phyloP scores from a whole-genome alignment of 2,329 filamentous ascomycete genomes.

The Penicillium sp. region DNA sequence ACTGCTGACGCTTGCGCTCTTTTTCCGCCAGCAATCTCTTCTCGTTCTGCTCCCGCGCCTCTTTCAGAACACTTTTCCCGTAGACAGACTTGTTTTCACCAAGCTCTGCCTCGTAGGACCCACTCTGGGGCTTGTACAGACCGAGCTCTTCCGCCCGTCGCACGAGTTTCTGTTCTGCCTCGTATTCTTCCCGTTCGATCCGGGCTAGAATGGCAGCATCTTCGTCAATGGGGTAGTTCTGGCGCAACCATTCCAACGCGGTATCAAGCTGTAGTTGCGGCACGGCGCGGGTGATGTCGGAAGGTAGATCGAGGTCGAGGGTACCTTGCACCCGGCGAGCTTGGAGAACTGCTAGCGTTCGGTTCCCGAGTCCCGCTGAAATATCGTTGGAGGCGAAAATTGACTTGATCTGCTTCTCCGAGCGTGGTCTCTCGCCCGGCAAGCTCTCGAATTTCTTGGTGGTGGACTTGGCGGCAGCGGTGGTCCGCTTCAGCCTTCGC shows the following conservation, averaged over 20 bases:
- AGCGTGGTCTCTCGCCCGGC: slow-evolving; percentile 34
- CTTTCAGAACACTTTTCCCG: slow-evolving; percentile 46
- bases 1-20: slow-evolving; percentile 52
- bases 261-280: slow-evolving; percentile 37
- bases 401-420: slow-evolving; percentile 34
- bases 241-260: slow-evolving; percentile 46
- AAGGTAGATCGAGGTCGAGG: slow-evolving; percentile 47
- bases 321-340: slow-evolving; percentile 48
- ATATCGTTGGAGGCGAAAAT: slow-evolving; percentile 40
- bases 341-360: slow-evolving; percentile 44
- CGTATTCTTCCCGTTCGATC: slow-evolving; percentile 43
- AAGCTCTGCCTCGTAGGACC: slow-evolving; percentile 44
- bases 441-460: slow-evolving; percentile 11
- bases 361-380: slow-evolving; percentile 38
- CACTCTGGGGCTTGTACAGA: slow-evolving; percentile 48
- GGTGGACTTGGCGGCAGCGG: slow-evolving; percentile 15
- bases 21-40: slow-evolving; percentile 46
- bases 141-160: slow-evolving; percentile 44
- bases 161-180: slow-evolving; percentile 41
- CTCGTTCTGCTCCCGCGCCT: slow-evolving; percentile 44
- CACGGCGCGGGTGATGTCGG: slow-evolving; percentile 39
- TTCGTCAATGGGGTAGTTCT: slow-evolving; percentile 48
- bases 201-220: slow-evolving; percentile 52
- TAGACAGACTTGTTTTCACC: slow-evolving; percentile 46
- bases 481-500: slow-evolving; percentile 26